Conservation (phyloP, 1,284 basidiomycete species). For the Sporisorium graminicola region DNA sequence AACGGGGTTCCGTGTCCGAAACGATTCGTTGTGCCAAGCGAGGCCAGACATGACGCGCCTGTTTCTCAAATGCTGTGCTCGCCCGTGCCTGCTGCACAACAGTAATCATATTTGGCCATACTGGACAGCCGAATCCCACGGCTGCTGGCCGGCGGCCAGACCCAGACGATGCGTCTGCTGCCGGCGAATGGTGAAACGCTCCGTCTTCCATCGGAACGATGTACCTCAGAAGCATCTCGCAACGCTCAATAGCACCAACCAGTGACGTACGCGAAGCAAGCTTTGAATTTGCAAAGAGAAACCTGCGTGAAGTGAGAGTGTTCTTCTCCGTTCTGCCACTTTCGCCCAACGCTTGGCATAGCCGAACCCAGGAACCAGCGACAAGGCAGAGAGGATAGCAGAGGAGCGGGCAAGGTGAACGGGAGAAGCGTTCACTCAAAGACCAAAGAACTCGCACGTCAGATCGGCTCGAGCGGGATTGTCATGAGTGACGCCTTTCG, state of each 20-base stretch:
- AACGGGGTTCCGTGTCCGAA: too few relatives aligned
- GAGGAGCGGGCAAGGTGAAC: too few relatives aligned
- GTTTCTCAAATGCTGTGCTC: too few relatives aligned
- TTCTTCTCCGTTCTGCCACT: neutral
- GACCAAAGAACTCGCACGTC: slow-evolving; percentile 2
- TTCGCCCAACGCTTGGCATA: neutral
- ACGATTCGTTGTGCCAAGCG: too few relatives aligned
- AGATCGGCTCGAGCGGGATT: neutral
- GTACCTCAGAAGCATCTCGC: neutral
- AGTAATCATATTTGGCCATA: neutral
- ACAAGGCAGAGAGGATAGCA: neutral
- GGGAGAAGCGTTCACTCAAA: neutral
- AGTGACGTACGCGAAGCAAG: neutral
- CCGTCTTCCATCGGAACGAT: neutral
- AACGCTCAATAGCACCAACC: neutral
- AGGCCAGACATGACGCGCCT: too few relatives aligned
- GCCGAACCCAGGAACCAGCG: neutral
- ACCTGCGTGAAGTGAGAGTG: neutral
- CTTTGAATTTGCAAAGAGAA: neutral
- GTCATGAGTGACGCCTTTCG: neutral
- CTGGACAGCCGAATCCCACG: neutral
- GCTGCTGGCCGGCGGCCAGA: too few relatives aligned
- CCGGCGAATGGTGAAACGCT: neutral
- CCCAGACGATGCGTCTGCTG: too few relatives aligned
- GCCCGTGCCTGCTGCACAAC: too few relatives aligned